phyloP scores from a whole-genome alignment of 1,139 yeast species.

The Yamadazyma songkhlaensis region DNA sequence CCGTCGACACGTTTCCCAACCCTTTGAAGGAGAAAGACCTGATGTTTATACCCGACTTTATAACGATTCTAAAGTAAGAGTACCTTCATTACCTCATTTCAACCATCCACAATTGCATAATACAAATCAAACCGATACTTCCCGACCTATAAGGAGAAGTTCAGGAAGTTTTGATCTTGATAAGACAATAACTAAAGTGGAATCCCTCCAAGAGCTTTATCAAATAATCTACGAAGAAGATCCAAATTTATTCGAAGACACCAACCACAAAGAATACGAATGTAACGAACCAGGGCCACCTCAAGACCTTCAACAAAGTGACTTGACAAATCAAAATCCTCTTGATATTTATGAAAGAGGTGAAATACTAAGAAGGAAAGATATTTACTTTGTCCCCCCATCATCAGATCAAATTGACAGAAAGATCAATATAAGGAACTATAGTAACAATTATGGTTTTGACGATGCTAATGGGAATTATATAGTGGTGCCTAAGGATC shows the following conservation, averaged over 20 bases:
- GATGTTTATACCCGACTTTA: conserved; percentile 16
- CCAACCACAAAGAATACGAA: conserved; percentile 5
- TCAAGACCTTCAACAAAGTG: conserved; percentile 7
- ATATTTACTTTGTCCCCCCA: conserved; percentile 37
- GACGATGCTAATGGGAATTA: conserved; percentile 73
- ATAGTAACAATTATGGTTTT: conserved; percentile 60
- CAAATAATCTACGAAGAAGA: conserved; percentile 20
- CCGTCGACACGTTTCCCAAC: conserved; percentile 10
- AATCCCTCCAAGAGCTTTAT: conserved; percentile 19
- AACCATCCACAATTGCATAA: background rate
- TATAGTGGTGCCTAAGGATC: conserved; percentile 57
- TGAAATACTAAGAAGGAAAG: conserved; percentile 43
- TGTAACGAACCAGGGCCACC: conserved; percentile 7
- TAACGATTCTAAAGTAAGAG: conserved; percentile 10
- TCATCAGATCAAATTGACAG: conserved; percentile 11
- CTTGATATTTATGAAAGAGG: conserved; percentile 53
- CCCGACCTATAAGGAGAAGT: conserved; percentile 2
- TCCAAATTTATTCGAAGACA: conserved; percentile 19
- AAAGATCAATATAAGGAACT: conserved; percentile 43
- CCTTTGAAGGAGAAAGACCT: conserved; percentile 3
- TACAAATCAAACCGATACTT: background rate
- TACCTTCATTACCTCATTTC: background rate
- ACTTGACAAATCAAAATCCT: conserved; percentile 7
- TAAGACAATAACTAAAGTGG: conserved; percentile 15
- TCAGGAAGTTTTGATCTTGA: conserved; percentile 9